phyloP scores from a whole-genome alignment of 192 early-diverging fungal genomes.

The Rhizoclosmatium sp. region DNA sequence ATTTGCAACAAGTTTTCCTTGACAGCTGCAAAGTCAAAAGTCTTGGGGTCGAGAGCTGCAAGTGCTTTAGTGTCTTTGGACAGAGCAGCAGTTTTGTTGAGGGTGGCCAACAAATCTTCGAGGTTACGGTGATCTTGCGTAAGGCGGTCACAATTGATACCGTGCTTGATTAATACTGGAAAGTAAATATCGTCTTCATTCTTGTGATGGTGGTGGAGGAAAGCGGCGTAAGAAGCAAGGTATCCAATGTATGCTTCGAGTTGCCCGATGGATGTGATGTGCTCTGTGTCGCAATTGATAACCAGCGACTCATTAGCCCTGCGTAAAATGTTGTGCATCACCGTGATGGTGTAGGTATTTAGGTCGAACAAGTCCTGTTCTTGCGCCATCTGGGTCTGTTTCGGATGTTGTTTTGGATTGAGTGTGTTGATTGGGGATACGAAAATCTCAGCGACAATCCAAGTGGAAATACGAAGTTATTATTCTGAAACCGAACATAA shows the following conservation, averaged over 20 bases:
- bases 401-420: too few relatives aligned
- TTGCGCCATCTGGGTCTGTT: too few relatives aligned
- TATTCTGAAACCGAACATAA: too few relatives aligned
- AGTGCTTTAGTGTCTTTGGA: neutral
- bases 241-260: slow-evolving; percentile 16
- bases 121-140: slow-evolving; percentile 3
- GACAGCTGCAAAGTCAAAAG: slow-evolving; percentile 13
- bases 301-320: neutral
- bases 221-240: neutral
- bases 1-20: neutral
- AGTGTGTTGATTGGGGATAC: too few relatives aligned
- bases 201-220: slow-evolving; percentile 16
- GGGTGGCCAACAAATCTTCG: neutral
- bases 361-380: too few relatives aligned
- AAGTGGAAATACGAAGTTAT: too few relatives aligned
- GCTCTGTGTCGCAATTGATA: neutral
- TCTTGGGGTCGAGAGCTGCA: neutral
- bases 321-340: slow-evolving; percentile 16
- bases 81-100: neutral
- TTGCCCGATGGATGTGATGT: neutral
- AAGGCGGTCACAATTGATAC: neutral
- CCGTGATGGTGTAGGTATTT: neutral
- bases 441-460: too few relatives aligned
- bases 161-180: neutral
- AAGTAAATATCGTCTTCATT: slow-evolving; percentile 23